Evolutionary conservation across 306 rosid species (phyloP).

Genomic region (Medicago lupulina): DNA sequence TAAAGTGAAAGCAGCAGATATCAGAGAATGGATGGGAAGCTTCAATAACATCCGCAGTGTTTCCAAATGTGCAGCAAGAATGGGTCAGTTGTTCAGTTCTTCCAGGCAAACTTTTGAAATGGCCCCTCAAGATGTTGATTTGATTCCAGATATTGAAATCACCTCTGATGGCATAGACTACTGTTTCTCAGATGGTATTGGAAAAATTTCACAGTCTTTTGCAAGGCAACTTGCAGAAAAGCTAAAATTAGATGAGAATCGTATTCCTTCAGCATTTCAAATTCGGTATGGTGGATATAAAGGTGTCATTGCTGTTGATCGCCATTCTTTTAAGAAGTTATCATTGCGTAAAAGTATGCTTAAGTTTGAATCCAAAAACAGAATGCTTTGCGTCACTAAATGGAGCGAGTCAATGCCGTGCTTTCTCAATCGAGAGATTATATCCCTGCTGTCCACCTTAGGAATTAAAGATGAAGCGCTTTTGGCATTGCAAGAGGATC

Average conservation of each 20-base stretch:
- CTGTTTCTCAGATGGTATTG: constrained; percentile 98
- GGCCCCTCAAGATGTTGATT: constrained; percentile 70
- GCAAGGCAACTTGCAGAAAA: constrained; percentile 82
- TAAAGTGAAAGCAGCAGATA: constrained; percentile 73
- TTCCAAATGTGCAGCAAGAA: constrained; percentile 97
- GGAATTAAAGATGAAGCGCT: constrained; percentile 78
- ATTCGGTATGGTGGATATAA: constrained; percentile 96
- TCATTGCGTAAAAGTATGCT: constrained; percentile 88
- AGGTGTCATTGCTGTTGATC: constrained; percentile 90
- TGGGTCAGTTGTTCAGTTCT: constrained; percentile 97
- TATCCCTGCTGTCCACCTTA: constrained; percentile 74
- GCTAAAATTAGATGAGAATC: constrained; percentile 61
- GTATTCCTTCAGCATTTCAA: constrained; percentile 89
- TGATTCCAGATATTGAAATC: constrained; percentile 84
- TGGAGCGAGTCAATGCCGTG: constrained; percentile 88
- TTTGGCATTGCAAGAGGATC: constrained; percentile 77
- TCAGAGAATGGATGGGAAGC: constrained; percentile 97
- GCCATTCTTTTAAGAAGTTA: constrained; percentile 71
- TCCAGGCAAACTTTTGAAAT: constrained; percentile 78
- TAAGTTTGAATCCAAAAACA: constrained; percentile 79
- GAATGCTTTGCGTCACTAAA: constrained; percentile 85
- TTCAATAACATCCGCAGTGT: constrained; percentile 79
- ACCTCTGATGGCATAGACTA: constrained; percentile 64
- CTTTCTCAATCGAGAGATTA: constrained; percentile 91
- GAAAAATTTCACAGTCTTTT: constrained; percentile 80